These are phyloP conservation scores for Metschnikowia continentalis DNA, from an alignment of 805 yeast genomes.

Conservation along the genomic window DNA sequence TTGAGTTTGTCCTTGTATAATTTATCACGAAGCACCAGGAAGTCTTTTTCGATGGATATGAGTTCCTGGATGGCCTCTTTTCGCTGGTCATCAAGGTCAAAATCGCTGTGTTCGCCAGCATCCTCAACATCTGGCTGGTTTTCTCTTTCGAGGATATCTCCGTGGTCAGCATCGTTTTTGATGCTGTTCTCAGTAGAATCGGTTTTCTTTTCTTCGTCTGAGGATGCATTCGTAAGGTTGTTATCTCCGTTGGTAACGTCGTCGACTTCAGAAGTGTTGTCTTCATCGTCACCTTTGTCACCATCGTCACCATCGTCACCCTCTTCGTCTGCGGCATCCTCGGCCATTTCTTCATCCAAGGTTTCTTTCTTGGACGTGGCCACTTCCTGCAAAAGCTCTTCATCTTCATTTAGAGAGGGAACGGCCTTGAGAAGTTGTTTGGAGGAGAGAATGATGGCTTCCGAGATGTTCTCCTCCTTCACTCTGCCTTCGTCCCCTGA, in stretches of 20 bases:
- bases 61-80: conserved; percentile 67
- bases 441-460: not conserved
- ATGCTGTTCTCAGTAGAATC: conserved; percentile 13
- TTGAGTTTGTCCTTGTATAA: conserved; percentile 79
- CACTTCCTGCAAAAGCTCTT: not conserved
- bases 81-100: conserved; percentile 40
- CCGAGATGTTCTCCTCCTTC: not conserved
- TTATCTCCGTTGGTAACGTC: not conserved
- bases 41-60: conserved; percentile 76
- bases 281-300: conserved; percentile 6
- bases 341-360: conserved; percentile 21
- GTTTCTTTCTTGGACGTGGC: conserved; percentile 5
- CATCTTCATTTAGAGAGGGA: not conserved
- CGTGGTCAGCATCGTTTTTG: conserved; percentile 18
- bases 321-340: conserved; percentile 16
- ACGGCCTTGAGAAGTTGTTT: conserved; percentile 1
- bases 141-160: conserved; percentile 8
- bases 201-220: not conserved
- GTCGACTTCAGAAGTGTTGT: conserved; percentile 1
- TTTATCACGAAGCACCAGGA: conserved; percentile 80
- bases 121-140: conserved; percentile 2
- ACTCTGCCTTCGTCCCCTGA: not conserved
- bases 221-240: not conserved
- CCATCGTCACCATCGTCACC: conserved; percentile 9
- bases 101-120: conserved; percentile 4